phyloP scores from a whole-genome alignment of 768 basidiomycete species.

The Suillus paluster region DNA sequence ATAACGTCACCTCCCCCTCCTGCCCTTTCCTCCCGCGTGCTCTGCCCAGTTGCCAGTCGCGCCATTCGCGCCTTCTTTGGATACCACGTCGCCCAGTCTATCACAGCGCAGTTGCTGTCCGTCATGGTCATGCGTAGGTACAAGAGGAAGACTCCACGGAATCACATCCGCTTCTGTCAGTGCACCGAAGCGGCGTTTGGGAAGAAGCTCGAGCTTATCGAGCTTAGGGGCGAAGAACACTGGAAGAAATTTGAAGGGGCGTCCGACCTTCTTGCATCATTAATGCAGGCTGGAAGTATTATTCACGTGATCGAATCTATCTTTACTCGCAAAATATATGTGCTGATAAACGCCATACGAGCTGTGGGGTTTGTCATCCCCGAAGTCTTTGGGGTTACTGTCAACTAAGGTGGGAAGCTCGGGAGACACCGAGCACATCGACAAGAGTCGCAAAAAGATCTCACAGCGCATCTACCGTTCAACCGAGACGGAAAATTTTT shows the following conservation, averaged over 20 bases:
- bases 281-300: constrained; percentile 18
- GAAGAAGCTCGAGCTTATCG: constrained; percentile 14
- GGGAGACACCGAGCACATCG: background rate
- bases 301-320: constrained; percentile 24
- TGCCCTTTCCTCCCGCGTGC: constrained; percentile 13
- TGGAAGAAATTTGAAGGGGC: constrained; percentile 27
- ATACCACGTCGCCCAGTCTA: constrained; percentile 20
- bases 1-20: constrained; percentile 22
- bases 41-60: constrained; percentile 25
- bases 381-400: too few relatives aligned
- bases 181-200: constrained; percentile 18
- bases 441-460: background rate
- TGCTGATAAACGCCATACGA: too few relatives aligned
- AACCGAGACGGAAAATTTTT: constrained; percentile 4
- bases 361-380: too few relatives aligned
- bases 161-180: constrained; percentile 19
- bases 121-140: constrained; percentile 28
- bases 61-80: constrained; percentile 30
- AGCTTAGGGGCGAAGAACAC: constrained; percentile 21
- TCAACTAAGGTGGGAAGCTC: too few relatives aligned
- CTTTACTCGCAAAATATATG: too few relatives aligned
- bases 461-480: background rate
- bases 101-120: constrained; percentile 18
- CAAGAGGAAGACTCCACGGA: constrained; percentile 23
- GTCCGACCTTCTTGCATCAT: constrained; percentile 14